These are phyloP conservation scores for Backusella parvicylindrica DNA, from an alignment of 192 early-diverging fungal genomes.

Conservation along the genomic window DNA sequence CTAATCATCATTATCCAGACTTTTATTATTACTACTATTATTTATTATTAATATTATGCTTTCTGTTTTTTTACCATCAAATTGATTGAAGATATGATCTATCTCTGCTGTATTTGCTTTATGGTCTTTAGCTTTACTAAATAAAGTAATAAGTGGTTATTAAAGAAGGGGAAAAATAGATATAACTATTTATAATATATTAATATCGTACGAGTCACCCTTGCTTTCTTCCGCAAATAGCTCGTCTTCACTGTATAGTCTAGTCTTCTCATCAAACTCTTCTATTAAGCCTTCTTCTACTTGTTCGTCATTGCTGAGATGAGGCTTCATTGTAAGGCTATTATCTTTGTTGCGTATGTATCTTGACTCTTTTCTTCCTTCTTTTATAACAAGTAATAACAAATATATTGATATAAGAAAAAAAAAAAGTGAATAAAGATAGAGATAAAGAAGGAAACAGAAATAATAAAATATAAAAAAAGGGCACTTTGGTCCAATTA, in stretches of 20 bases:
- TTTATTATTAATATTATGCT: not conserved
- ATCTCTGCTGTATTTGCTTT: constrained; percentile 10
- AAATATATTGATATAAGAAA: not conserved
- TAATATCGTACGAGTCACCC: constrained; percentile 11
- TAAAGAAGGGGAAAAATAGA: not conserved
- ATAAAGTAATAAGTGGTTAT: not conserved
- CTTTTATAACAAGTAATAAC: not conserved
- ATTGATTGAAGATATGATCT: constrained; percentile 16
- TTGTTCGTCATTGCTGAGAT: constrained; percentile 1
- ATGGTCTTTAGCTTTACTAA: not conserved
- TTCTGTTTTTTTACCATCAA: constrained; percentile 3
- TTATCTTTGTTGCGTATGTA: not conserved
- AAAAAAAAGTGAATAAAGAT: not conserved
- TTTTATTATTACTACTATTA: not conserved
- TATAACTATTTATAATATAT: not conserved
- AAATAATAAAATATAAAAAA: not conserved
- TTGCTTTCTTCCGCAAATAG: not conserved
- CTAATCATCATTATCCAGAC: too few species aligned
- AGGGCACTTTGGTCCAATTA: constrained; percentile 1
- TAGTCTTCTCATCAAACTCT: constrained; percentile 18
- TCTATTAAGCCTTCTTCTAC: constrained; percentile 11
- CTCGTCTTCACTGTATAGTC: constrained; percentile 1
- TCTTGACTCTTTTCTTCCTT: not conserved
- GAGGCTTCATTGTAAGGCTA: not conserved
- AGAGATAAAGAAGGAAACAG: not conserved